A percentile compares a stretch with the other conserved stretches of the same genome.
Evolutionary conservation across 352 stramenopile genomes (phyloP).

Genomic region (Pythium angustatum): DNA sequence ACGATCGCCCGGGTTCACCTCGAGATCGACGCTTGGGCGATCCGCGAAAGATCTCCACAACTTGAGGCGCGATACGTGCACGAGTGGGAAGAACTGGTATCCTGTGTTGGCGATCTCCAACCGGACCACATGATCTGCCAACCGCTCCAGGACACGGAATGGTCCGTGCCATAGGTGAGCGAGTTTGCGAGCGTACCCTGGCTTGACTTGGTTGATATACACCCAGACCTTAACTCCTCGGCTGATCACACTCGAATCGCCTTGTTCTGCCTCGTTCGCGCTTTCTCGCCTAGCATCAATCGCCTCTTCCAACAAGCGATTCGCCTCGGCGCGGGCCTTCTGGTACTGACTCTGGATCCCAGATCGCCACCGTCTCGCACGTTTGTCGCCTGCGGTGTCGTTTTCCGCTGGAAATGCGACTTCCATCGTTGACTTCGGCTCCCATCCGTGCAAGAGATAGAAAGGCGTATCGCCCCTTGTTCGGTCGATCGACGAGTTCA

Average conservation of each 20-base stretch:
- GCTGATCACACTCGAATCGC: neutral
- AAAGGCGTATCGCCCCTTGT: neutral
- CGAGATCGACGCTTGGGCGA: constrained; percentile 8
- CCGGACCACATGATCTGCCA: constrained; percentile 4
- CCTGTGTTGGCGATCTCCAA: too few species aligned
- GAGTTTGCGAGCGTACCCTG: constrained; percentile 19
- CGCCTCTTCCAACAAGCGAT: constrained; percentile 11
- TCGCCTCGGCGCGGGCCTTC: neutral
- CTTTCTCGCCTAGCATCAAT: neutral
- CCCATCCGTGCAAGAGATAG: constrained; percentile 26
- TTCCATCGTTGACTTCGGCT: constrained; percentile 13
- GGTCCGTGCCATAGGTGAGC: constrained; percentile 28
- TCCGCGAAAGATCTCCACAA: neutral
- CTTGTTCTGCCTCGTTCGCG: neutral
- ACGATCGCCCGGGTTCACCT: constrained; percentile 1
- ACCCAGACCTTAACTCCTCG: constrained; percentile 26
- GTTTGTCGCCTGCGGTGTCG: too few species aligned
- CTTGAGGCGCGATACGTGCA: constrained; percentile 22
- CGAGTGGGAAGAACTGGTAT: constrained; percentile 16
- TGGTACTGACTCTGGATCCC: neutral
- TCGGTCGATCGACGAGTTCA: constrained; percentile 19
- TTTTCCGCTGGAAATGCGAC: too few species aligned
- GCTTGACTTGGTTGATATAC: constrained; percentile 22
- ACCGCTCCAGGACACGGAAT: constrained; percentile 21
- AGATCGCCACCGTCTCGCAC: too few species aligned